phyloP scores from a whole-genome alignment of 1,139 yeast genomes.

The Pneumocystis carinii region DNA sequence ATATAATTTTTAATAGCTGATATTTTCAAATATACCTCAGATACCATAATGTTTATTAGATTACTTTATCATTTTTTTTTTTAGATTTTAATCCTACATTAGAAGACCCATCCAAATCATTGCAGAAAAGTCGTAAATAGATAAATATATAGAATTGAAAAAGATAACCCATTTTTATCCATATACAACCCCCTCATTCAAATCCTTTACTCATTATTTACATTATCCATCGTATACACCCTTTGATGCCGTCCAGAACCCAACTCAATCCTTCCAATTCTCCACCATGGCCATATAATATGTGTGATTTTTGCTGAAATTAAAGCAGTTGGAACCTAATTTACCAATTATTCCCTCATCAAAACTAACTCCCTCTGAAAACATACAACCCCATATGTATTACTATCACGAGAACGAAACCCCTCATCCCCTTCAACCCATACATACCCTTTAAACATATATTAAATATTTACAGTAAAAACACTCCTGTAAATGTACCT shows the following conservation, averaged over 20 bases:
- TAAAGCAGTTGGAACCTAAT: not conserved
- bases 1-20: too few relatives aligned
- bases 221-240: not conserved
- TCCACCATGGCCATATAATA: constrained; percentile 10
- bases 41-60: too few relatives aligned
- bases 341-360: not conserved
- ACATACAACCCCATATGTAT: constrained; percentile 72
- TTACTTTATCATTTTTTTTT: too few relatives aligned
- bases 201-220: too few relatives aligned
- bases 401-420: constrained; percentile 71
- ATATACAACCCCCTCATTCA: too few relatives aligned
- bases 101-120: too few relatives aligned
- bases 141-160: too few relatives aligned
- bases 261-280: constrained; percentile 5
- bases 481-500: constrained; percentile 24
- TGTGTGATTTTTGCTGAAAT: constrained; percentile 6
- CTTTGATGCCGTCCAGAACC: constrained; percentile 7
- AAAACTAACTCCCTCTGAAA: constrained; percentile 18
- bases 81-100: too few relatives aligned
- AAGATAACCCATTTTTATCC: too few relatives aligned
- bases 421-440: constrained; percentile 91
- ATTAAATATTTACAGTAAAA: constrained; percentile 46
- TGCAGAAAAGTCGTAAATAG: too few relatives aligned
- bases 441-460: constrained; percentile 60
- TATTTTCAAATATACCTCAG: too few relatives aligned